A percentile compares a stretch with the other conserved stretches of the same genome.
These are phyloP conservation scores for Purpureocillium takamizusanense DNA, from an alignment of 2,329 filamentous ascomycete species.

Conservation along the genomic window DNA sequence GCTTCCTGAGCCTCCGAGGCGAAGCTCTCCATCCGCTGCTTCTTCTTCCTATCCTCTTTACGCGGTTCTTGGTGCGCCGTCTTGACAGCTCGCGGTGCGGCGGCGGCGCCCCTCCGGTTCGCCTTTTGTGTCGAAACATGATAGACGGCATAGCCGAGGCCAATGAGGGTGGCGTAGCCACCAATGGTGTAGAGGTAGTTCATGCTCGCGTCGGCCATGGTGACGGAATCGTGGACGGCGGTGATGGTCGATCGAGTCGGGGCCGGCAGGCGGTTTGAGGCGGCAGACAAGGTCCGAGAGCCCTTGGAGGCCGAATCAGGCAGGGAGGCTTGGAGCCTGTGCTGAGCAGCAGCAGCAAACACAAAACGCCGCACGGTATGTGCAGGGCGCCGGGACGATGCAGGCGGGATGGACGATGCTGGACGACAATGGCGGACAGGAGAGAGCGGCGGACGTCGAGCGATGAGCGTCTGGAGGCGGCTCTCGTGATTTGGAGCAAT, in stretches of 20 bases:
- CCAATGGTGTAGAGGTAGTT: conserved; percentile 25
- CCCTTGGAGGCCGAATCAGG: too few species aligned
- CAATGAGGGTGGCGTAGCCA: conserved; percentile 27
- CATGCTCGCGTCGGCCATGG: conserved; percentile 24
- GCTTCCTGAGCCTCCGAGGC: conserved; percentile 24
- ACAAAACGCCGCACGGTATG: too few species aligned
- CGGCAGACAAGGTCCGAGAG: too few species aligned
- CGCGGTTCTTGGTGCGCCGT: conserved; percentile 20
- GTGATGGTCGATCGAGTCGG: not conserved
- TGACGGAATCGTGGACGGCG: conserved; percentile 2
- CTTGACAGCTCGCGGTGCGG: conserved; percentile 20
- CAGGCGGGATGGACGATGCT: too few species aligned
- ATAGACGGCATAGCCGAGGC: conserved; percentile 25
- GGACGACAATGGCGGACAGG: too few species aligned
- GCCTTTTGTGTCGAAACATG: conserved; percentile 23
- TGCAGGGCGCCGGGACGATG: too few species aligned
- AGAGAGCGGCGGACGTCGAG: not conserved
- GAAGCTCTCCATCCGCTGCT: conserved; percentile 35
- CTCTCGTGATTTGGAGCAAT: conserved; percentile 11
- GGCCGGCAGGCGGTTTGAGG: too few species aligned
- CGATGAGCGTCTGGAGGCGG: not conserved
- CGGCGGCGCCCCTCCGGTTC: conserved; percentile 18
- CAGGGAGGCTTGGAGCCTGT: not conserved
- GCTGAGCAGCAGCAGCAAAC: not conserved
- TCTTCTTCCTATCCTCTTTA: conserved; percentile 35